A percentile compares a stretch with the other conserved stretches of the same genome.
Conservation (phyloP, 768 basidiomycete genomes). For the Hydnomerulius pinastri region DNA sequence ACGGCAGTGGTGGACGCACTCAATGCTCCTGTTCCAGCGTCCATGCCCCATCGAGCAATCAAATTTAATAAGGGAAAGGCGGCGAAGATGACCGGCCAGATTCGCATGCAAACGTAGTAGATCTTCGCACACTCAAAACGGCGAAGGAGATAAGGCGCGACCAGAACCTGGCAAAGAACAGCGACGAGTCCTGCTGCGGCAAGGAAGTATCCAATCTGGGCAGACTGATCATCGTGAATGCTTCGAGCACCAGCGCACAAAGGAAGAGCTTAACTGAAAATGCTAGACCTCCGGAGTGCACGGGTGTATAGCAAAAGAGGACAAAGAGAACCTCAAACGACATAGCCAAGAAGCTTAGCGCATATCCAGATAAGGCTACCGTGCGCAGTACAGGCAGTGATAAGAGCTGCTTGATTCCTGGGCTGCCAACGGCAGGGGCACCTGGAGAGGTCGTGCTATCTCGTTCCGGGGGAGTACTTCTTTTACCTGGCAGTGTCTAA, state of each 20-base stretch:
- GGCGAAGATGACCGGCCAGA: constrained; percentile 56
- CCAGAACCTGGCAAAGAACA: constrained; percentile 47
- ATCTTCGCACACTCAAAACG: constrained; percentile 47
- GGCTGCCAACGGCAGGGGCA: constrained; percentile 22
- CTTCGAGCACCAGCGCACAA: too few species aligned
- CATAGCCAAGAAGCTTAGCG: constrained; percentile 51
- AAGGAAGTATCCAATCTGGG: constrained; percentile 58
- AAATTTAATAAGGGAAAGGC: constrained; percentile 52
- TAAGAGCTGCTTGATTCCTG: constrained; percentile 40
- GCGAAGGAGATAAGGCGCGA: constrained; percentile 55
- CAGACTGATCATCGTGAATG: too few species aligned
- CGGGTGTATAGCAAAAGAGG: constrained; percentile 64
- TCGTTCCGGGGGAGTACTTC: not conserved
- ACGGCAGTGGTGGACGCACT: constrained; percentile 28
- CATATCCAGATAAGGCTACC: constrained; percentile 51
- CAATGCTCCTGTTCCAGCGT: constrained; percentile 18
- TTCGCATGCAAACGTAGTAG: constrained; percentile 52
- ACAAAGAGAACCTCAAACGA: constrained; percentile 66
- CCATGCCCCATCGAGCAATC: constrained; percentile 40
- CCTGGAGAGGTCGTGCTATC: not conserved
- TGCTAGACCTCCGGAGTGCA: constrained; percentile 54
- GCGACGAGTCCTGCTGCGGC: constrained; percentile 52
- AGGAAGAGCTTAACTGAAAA: constrained; percentile 45
- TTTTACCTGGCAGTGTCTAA: constrained; percentile 22
- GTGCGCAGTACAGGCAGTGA: constrained; percentile 53